Evolutionary conservation across 176 grass and related monocot genomes (phyloP).

Genomic region (Hsuehochloa calcarea): DNA sequence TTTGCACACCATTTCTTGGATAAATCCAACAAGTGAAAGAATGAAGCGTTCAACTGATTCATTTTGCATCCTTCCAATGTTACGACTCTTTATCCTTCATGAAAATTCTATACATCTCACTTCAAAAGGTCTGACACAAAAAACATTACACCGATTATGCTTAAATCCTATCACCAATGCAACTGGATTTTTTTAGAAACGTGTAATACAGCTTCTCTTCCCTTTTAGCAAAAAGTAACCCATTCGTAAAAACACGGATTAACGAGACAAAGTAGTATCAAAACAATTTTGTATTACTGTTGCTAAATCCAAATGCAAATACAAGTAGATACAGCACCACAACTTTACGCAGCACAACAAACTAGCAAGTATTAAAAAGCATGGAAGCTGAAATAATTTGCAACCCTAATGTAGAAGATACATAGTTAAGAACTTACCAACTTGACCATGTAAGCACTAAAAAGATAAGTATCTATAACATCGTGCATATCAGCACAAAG

Average conservation of each 20-base stretch:
- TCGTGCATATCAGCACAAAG: conserved; percentile 3
- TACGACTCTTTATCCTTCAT: background rate
- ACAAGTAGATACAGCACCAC: background rate
- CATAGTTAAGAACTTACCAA: background rate
- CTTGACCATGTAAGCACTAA: background rate
- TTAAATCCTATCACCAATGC: background rate
- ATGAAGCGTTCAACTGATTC: background rate
- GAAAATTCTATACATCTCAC: background rate
- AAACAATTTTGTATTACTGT: background rate
- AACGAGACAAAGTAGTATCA: background rate
- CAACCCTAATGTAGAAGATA: background rate
- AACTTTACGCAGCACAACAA: background rate
- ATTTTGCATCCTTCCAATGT: background rate
- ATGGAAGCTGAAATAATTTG: conserved; percentile 6
- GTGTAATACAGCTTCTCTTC: background rate
- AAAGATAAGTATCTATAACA: background rate
- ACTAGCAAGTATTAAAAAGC: background rate
- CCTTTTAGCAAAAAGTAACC: background rate
- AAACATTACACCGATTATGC: background rate
- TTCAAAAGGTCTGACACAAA: background rate
- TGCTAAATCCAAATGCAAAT: background rate
- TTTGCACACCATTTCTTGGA: background rate
- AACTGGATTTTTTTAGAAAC: background rate
- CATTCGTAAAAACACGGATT: background rate
- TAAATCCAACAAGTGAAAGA: background rate